Evolutionary conservation across 108 stramenopile genomes (phyloP), one percentile per base, ranked within the genome.

Genomic region (Skeletonema tropicum): DNA sequence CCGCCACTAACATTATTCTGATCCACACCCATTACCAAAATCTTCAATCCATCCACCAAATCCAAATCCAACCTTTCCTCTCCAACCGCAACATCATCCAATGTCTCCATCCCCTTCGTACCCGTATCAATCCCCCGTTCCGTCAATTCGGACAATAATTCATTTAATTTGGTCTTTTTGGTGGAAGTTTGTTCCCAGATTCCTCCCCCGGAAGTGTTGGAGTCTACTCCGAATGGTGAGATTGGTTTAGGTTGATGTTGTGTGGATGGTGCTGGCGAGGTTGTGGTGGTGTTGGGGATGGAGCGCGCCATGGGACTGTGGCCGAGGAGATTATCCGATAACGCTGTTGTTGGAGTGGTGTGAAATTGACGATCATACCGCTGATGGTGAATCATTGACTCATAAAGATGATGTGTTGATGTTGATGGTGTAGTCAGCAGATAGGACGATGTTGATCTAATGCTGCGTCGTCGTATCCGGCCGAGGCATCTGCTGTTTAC

Each of bases 171-270:
- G 68, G 94, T 93, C 33, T 84, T 85, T 79, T 96, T 96, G 74
- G 93, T 84, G 1, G 89, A 91, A 0, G 91, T 96, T 62, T 92
- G 93, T 9, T 91, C 87, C 91, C 92, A 96, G 13, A 96, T 90
- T 1, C 96, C 96, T 42, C 96, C 96, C 0, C 88, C 76, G n/a
- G 83, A 83, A 7, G 91, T 84, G 73, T 87, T 85, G 77, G 76
- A 59, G 60, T 87, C 86, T 10, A 78, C 72, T 2, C 86, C 86
- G 55, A 77, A 80, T 25, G 84, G 60, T 52, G 57, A 48, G 46
- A 26, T 13, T 31, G 39, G 32, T 33, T 66, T 41, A n/a, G n/a
- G 23, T 31, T 30, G 14, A 36, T 45, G 55, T n/a, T n/a, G 33
- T 13, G 59, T 31, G 14, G 49, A 17, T 15, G 66, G 31, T 64